phyloP scores from a whole-genome alignment of 257 asterid species.

The Lithospermum erythrorhizon region DNA sequence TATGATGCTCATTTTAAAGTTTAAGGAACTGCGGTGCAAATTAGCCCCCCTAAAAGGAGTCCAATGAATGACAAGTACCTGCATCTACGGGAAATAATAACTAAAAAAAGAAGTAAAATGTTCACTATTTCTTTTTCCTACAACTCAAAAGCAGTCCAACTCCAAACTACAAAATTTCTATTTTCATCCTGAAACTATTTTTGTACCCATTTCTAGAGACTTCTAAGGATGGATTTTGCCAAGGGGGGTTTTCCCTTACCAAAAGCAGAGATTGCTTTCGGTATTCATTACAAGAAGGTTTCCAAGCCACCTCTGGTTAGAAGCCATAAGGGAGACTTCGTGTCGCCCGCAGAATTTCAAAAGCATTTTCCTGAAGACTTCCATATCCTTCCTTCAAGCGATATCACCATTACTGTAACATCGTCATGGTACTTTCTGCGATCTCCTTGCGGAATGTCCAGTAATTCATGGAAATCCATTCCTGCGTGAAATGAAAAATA shows the following conservation, averaged over 20 bases:
- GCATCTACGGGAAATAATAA: slow-evolving; percentile 32
- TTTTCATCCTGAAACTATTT: background rate
- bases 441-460: slow-evolving; percentile 95
- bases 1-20: too few relatives aligned
- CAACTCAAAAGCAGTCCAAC: slow-evolving; percentile 1
- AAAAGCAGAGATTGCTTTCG: background rate
- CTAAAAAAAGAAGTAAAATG: background rate
- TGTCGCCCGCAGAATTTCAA: slow-evolving; percentile 13
- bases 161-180: slow-evolving; percentile 7
- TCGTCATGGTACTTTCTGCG: slow-evolving; percentile 95
- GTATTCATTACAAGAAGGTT: background rate
- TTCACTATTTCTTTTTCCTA: background rate
- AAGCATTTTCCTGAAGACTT: slow-evolving; percentile 92
- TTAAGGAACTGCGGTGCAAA: too few relatives aligned
- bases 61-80: slow-evolving; percentile 43
- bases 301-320: background rate
- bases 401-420: slow-evolving; percentile 96
- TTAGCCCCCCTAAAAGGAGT: too few relatives aligned
- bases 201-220: background rate
- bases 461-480: slow-evolving; percentile 87
- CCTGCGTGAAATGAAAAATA: slow-evolving; percentile 36
- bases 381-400: slow-evolving; percentile 96
- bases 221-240: background rate
- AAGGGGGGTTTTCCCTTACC: background rate
- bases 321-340: background rate